Evolutionary conservation across 2,329 filamentous ascomycete genomes (phyloP), one percentile per base, ranked within the genome.

Genomic region (Dendryphion nanum): DNA sequence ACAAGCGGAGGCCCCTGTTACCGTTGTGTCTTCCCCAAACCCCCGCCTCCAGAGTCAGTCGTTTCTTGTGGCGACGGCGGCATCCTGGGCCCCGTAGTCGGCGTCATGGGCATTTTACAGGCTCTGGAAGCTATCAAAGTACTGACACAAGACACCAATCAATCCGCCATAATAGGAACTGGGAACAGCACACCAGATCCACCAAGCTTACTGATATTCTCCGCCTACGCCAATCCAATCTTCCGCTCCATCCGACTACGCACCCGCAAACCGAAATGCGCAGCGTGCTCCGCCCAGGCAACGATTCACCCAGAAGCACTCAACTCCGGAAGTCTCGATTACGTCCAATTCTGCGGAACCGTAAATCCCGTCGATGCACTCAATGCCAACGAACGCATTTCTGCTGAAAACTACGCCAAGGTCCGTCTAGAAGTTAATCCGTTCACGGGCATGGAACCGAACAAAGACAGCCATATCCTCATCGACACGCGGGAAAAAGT

Each of bases 61-160:
- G 75, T 88, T 2, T 89, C 84, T 42, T 98, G 93, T 57, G 89
- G 90, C 28, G 93, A 98, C 61, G 91, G 90, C 7, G 93, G 93
- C 0, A 89, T 98, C 6, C 57, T 98, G 1, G 93, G 93, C 0
- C 90, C 93, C 0, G 89, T 96, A 0, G 93, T 98, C 0, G 93
- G 93, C 0, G 77, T 82, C 1, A 96, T 98, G 88, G 93, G 93
- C 6, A 83, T 95, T 0, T 69, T 97, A 39, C 93, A 97, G 69
- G 91, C 93, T 0, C 72, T 95, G 2, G 89, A 97, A 67, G 82
- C 88, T 0, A 82, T 97, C 55, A 93, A 94, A 61, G 65, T 96
- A n/a, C 75, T 96, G 13, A 75, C 79, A 0, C 55, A 70, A 17
- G 50, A 49, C 13, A 15, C 40, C 5, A 37, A 40, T 15, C 34